These are phyloP conservation scores for Endogone sp. DNA, from an alignment of 192 early-diverging fungal species.

Conservation along the genomic window DNA sequence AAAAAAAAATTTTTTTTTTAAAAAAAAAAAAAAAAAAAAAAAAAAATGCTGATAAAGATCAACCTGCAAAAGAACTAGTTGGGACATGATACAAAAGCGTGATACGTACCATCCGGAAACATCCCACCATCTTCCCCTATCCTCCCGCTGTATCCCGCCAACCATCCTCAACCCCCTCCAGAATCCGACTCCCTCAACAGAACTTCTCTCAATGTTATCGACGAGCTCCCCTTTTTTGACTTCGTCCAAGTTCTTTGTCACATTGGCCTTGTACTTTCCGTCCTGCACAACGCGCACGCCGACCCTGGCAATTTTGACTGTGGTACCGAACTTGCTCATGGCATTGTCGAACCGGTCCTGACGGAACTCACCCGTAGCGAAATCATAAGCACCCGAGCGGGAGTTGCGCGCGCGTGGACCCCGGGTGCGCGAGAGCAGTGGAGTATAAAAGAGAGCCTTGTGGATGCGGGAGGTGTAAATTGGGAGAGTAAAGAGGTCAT, in stretches of 20 bases:
- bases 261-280: not conserved
- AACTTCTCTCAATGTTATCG: not conserved
- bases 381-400: not conserved
- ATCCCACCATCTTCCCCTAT: not conserved
- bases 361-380: not conserved
- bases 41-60: no score
- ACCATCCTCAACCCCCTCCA: constrained; percentile 24
- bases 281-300: constrained; percentile 2
- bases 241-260: not conserved
- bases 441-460: constrained; percentile 6
- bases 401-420: not conserved
- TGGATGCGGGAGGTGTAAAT: constrained; percentile 26
- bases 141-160: not conserved
- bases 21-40: no score
- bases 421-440: constrained; percentile 14
- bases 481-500: constrained; percentile 25
- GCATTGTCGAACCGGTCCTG: constrained; percentile 5
- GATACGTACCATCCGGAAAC: constrained; percentile 10
- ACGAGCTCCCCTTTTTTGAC: not conserved
- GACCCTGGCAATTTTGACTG: constrained; percentile 6
- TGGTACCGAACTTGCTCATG: not conserved
- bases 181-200: constrained; percentile 17
- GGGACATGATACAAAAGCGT: no score
- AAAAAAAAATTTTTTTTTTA: no score
- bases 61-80: no score